Evolutionary conservation across 352 stramenopile genomes (phyloP).

Genomic region (Globisporangium camurandrum): DNA sequence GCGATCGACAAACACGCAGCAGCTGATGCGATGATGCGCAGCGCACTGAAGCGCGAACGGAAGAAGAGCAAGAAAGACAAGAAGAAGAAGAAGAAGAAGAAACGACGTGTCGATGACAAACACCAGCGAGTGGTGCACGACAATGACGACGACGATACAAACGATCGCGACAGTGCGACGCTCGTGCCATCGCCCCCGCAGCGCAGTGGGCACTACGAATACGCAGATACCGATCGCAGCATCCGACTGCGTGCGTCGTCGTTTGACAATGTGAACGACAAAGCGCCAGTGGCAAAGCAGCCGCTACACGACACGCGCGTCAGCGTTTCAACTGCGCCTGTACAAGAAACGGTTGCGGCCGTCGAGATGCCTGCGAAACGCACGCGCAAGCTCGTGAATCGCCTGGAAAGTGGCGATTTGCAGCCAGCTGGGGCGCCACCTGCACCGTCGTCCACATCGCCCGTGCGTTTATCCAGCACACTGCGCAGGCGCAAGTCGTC

Average conservation of each 20-base stretch:
- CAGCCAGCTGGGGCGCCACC: too few relatives aligned
- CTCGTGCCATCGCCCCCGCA: slow-evolving; percentile 34
- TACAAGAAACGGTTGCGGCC: too few relatives aligned
- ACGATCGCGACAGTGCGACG: slow-evolving; percentile 35
- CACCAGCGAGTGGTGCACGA: slow-evolving; percentile 22
- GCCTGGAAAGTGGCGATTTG: too few relatives aligned
- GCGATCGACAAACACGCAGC: neutral
- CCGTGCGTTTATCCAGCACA: too few relatives aligned
- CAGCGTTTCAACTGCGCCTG: too few relatives aligned
- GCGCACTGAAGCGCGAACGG: slow-evolving; percentile 9
- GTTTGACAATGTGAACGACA: slow-evolving; percentile 7
- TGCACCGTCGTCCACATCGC: slow-evolving; percentile 1
- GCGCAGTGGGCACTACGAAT: slow-evolving; percentile 33
- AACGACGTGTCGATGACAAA: too few relatives aligned
- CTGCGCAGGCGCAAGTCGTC: slow-evolving; percentile 5
- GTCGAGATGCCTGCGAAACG: too few relatives aligned
- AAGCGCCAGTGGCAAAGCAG: neutral
- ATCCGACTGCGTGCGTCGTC: slow-evolving; percentile 2
- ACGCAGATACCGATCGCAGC: slow-evolving; percentile 19
- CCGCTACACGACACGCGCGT: too few relatives aligned
- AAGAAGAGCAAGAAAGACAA: slow-evolving; percentile 49
- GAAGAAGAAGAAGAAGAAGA: slow-evolving; percentile 49
- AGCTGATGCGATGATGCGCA: neutral
- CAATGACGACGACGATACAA: slow-evolving; percentile 47
- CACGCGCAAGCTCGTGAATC: too few relatives aligned